Conservation (phyloP, 208 protist species). For the Leishmania martiniquensis region DNA sequence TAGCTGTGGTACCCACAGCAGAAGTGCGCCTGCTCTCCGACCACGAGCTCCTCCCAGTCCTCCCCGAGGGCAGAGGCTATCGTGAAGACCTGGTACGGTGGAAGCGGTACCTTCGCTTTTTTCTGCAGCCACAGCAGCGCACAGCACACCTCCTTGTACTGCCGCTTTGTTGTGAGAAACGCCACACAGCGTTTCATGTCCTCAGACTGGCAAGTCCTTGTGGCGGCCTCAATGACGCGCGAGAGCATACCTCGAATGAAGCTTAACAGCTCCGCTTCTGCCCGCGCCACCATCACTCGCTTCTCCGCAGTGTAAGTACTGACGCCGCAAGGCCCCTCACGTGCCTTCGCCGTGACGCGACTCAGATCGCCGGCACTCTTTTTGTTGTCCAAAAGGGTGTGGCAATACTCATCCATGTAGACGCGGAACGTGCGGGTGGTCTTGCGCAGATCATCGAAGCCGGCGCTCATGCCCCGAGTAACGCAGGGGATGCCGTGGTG, state of each 20-base stretch:
- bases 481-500: conserved; percentile 21
- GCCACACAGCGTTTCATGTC: conserved; percentile 7
- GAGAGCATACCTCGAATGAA: conserved; percentile 12
- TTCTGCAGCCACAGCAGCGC: conserved; percentile 23
- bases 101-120: conserved; percentile 9
- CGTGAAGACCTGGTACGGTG: conserved; percentile 31
- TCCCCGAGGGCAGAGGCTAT: conserved; percentile 6
- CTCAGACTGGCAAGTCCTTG: conserved; percentile 11
- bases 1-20: conserved; percentile 17
- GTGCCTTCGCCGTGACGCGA: background rate
- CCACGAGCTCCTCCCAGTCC: conserved; percentile 19
- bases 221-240: conserved; percentile 15
- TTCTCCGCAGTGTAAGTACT: background rate
- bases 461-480: background rate
- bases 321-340: background rate
- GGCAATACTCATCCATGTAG: conserved; percentile 10
- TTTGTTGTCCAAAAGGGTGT: background rate
- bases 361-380: background rate
- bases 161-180: conserved; percentile 30
- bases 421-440: conserved; percentile 4
- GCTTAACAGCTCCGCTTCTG: background rate
- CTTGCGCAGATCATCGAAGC: conserved; percentile 11
- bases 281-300: conserved; percentile 3
- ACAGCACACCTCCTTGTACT: conserved; percentile 16
- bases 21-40: conserved; percentile 3